A percentile compares a stretch with the other conserved stretches of the same genome.
Evolutionary conservation across 306 rosid species (phyloP).

Genomic region (Casuarina cunninghamiana): DNA sequence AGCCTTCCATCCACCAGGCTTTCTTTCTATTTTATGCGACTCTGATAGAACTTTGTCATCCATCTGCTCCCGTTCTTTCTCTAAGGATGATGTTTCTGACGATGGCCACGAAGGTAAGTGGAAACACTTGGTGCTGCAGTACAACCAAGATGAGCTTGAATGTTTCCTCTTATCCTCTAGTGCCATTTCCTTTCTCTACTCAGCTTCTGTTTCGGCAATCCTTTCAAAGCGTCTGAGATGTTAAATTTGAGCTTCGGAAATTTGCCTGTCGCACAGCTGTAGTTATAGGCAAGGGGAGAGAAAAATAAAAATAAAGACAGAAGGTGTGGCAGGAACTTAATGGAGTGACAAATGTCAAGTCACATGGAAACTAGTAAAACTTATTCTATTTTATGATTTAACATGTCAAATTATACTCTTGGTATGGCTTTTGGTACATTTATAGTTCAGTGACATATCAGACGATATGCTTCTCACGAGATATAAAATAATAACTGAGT

Average conservation of each 20-base stretch:
- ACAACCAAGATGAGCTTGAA: conserved; percentile 8
- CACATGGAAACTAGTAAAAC: no score
- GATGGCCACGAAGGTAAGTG: not conserved
- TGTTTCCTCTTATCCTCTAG: not conserved
- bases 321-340: no score
- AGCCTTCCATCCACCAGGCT: conserved; percentile 87
- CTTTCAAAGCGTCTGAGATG: not conserved
- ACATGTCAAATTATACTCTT: no score
- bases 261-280: not conserved
- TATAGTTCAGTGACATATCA: no score
- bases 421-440: no score
- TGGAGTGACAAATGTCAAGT: no score
- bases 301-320: not conserved
- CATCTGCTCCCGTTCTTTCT: conserved; percentile 6
- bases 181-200: not conserved
- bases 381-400: no score
- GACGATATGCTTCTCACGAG: no score
- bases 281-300: not conserved
- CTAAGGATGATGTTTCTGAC: not conserved
- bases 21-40: conserved; percentile 19
- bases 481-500: no score
- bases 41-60: conserved; percentile 15
- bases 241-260: not conserved
- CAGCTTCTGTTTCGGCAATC: not conserved
- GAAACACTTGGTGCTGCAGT: not conserved